phyloP scores from a whole-genome alignment of 352 stramenopile genomes.

The Pythium coloratum region DNA sequence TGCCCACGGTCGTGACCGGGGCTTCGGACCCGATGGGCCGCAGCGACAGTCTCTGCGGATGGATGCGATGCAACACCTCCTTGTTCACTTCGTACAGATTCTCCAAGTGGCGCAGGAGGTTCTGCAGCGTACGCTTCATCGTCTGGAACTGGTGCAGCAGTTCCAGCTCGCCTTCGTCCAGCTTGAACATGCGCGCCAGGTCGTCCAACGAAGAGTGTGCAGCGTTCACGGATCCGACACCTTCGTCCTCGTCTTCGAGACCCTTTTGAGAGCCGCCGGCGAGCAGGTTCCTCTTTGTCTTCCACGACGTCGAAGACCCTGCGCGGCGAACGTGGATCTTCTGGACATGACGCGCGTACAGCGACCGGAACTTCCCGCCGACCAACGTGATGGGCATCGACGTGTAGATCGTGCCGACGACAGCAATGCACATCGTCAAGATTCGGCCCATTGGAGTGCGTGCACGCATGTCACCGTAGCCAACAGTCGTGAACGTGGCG shows the following conservation, averaged over 20 bases:
- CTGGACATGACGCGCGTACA: conserved; percentile 71
- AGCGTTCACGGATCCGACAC: neutral
- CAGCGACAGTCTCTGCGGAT: conserved; percentile 6
- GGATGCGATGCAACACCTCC: conserved; percentile 31
- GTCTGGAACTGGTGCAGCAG: conserved; percentile 47
- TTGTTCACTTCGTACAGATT: conserved; percentile 36
- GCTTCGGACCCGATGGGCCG: conserved; percentile 10
- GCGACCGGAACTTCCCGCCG: conserved; percentile 65
- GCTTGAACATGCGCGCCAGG: conserved; percentile 33
- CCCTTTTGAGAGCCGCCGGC: neutral
- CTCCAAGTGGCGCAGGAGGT: conserved; percentile 51
- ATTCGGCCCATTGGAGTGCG: conserved; percentile 65
- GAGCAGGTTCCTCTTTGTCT: conserved; percentile 37
- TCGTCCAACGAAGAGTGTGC: neutral
- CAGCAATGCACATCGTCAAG: conserved; percentile 63
- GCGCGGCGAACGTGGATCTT: conserved; percentile 61
- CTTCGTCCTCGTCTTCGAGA: neutral
- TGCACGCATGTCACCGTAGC: conserved; percentile 68
- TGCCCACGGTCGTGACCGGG: conserved; percentile 2
- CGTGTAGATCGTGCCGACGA: conserved; percentile 68
- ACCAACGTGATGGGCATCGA: conserved; percentile 78
- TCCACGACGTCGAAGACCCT: conserved; percentile 59
- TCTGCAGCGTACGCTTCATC: conserved; percentile 50
- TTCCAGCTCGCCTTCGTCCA: conserved; percentile 47
- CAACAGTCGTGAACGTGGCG: conserved; percentile 68